Percentiles rank a stretch among this genome's conserved stretches.
phyloP scores from a whole-genome alignment of 2,329 filamentous ascomycete genomes.

The Diaporthe ilicicola region DNA sequence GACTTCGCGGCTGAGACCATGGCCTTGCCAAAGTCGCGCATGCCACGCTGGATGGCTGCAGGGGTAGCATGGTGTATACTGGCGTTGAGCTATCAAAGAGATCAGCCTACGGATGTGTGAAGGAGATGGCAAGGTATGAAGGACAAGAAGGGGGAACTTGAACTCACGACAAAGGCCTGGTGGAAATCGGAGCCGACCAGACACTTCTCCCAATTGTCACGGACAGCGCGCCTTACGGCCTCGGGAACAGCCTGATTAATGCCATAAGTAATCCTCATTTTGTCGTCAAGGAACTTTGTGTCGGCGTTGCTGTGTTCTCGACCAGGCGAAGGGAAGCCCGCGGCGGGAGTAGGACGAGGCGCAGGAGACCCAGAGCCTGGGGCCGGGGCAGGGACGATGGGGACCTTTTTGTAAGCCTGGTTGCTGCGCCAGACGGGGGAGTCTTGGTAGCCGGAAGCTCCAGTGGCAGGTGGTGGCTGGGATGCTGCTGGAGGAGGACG shows the following conservation, averaged over 20 bases:
- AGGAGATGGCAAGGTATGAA: neutral
- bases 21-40: conserved; percentile 56
- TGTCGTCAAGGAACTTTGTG: conserved; percentile 50
- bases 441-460: neutral
- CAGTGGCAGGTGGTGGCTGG: neutral
- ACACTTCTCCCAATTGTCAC: conserved; percentile 61
- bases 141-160: too few species aligned
- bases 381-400: neutral
- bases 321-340: conserved; percentile 47
- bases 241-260: conserved; percentile 52
- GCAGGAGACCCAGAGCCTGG: neutral
- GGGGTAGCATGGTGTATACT: conserved; percentile 54
- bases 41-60: conserved; percentile 46
- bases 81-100: conserved; percentile 54
- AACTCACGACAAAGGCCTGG: conserved; percentile 60
- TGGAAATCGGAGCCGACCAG: conserved; percentile 62
- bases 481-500: neutral
- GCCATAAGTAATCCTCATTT: conserved; percentile 47
- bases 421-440: neutral
- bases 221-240: conserved; percentile 56
- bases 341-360: neutral
- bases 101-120: neutral
- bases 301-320: conserved; percentile 40
- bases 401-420: neutral
- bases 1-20: conserved; percentile 51